Conservation (phyloP, 352 stramenopile genomes). For the Phytophthora pseudosyringae region DNA sequence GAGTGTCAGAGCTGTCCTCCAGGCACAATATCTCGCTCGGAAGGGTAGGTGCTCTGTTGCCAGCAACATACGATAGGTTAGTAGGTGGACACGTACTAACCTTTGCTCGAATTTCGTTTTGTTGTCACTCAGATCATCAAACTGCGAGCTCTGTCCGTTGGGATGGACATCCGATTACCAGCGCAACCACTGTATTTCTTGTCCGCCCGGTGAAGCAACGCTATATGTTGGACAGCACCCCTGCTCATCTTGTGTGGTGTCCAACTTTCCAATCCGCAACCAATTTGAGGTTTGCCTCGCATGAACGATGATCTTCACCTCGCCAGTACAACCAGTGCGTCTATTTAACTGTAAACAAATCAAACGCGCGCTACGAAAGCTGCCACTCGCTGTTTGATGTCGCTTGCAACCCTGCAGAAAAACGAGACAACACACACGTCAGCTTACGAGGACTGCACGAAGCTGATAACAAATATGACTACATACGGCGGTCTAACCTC, state of each 20-base stretch:
- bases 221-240: neutral
- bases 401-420: constrained; percentile 30
- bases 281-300: constrained; percentile 18
- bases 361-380: constrained; percentile 44
- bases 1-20: constrained; percentile 66
- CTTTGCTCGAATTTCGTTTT: constrained; percentile 6
- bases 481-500: constrained; percentile 39
- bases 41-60: constrained; percentile 41
- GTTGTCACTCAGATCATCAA: constrained; percentile 35
- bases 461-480: constrained; percentile 1
- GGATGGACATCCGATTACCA: constrained; percentile 60
- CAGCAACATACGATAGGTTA: neutral
- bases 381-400: constrained; percentile 41
- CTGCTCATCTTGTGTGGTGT: constrained; percentile 50
- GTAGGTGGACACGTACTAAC: constrained; percentile 5
- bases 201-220: constrained; percentile 48
- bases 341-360: constrained; percentile 24
- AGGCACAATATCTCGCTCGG: constrained; percentile 52
- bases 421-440: constrained; percentile 7
- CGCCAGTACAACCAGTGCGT: constrained; percentile 18
- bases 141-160: constrained; percentile 50
- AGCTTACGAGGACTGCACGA: neutral
- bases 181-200: constrained; percentile 49
- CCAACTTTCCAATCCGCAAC: constrained; percentile 37
- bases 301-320: constrained; percentile 18